Percentiles rank a stretch among this genome's conserved stretches.
Evolutionary conservation across 352 stramenopile genomes (phyloP).

Genomic region (Poterioochromonas sp.): DNA sequence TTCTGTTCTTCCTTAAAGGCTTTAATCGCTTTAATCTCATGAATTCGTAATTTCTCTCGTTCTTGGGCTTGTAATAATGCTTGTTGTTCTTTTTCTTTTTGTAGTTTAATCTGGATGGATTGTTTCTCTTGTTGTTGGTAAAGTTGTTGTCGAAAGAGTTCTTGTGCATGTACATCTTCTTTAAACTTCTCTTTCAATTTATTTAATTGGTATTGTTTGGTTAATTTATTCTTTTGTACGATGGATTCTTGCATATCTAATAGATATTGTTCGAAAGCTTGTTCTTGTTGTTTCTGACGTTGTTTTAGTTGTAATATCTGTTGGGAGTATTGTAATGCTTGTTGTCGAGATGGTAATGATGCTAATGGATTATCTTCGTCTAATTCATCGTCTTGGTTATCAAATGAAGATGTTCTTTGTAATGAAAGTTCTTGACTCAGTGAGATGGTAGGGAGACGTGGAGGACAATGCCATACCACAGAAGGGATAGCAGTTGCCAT

Average conservation of each 20-base stretch:
- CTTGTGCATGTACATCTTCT: background rate
- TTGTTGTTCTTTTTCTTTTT: background rate
- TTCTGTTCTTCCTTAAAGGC: too few species aligned
- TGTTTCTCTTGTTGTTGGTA: background rate
- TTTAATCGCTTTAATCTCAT: background rate
- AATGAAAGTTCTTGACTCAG: too few species aligned
- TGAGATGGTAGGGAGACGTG: too few species aligned
- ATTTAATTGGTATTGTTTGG: background rate
- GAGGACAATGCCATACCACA: too few species aligned
- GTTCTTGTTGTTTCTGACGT: background rate
- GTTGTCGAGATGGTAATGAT: background rate
- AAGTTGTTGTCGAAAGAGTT: background rate
- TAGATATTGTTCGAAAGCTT: background rate
- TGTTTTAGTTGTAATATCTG: background rate
- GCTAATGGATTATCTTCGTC: background rate
- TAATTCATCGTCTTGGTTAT: too few species aligned
- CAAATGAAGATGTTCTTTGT: too few species aligned
- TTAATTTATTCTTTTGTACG: background rate
- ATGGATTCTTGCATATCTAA: background rate
- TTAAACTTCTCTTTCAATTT: background rate
- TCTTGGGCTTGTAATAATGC: background rate
- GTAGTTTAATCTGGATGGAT: background rate
- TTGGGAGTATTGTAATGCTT: background rate
- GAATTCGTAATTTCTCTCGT: background rate
- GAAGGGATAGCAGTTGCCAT: too few species aligned